A percentile compares a stretch with the other conserved stretches of the same genome.
These are phyloP conservation scores for Penicillium sp. DNA, from an alignment of 2,329 filamentous ascomycete species.

Conservation along the genomic window DNA sequence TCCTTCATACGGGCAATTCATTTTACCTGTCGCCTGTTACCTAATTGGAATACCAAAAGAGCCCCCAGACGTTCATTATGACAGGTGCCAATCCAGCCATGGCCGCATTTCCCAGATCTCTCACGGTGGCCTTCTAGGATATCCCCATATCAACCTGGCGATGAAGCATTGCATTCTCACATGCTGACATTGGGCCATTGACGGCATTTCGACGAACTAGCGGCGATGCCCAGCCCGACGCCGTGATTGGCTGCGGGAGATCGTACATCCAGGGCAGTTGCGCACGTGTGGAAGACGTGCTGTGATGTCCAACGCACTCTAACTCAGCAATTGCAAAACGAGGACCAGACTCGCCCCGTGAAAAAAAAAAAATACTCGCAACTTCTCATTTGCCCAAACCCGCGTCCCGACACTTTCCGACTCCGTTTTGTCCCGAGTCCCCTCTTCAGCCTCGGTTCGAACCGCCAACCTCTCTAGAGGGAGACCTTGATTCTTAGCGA, in stretches of 20 bases:
- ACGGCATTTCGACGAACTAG: slow-evolving; percentile 8
- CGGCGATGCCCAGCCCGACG: not conserved
- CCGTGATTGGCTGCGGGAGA: slow-evolving; percentile 15
- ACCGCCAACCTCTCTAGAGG: no score
- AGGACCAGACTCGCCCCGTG: not conserved
- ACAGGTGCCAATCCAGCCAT: no score
- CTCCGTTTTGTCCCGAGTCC: slow-evolving; percentile 26
- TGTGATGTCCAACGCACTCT: slow-evolving; percentile 1
- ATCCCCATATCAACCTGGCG: no score
- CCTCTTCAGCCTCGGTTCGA: no score
- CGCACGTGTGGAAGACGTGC: slow-evolving; percentile 17
- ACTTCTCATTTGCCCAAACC: not conserved
- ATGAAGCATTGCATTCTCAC: no score
- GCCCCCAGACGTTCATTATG: no score
- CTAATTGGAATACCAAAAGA: no score
- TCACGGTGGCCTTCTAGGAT: no score
- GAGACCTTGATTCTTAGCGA: no score
- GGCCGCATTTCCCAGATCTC: no score
- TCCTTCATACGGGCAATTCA: no score
- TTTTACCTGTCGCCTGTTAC: no score
- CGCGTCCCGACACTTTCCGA: not conserved
- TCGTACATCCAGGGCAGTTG: slow-evolving; percentile 17
- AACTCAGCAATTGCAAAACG: not conserved
- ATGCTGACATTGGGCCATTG: slow-evolving; percentile 11
- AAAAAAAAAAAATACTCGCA: slow-evolving; percentile 4